A percentile compares a stretch with the other conserved stretches of the same genome.
These are phyloP conservation scores for Lactarius quietus DNA, from an alignment of 768 basidiomycete species.

Conservation along the genomic window DNA sequence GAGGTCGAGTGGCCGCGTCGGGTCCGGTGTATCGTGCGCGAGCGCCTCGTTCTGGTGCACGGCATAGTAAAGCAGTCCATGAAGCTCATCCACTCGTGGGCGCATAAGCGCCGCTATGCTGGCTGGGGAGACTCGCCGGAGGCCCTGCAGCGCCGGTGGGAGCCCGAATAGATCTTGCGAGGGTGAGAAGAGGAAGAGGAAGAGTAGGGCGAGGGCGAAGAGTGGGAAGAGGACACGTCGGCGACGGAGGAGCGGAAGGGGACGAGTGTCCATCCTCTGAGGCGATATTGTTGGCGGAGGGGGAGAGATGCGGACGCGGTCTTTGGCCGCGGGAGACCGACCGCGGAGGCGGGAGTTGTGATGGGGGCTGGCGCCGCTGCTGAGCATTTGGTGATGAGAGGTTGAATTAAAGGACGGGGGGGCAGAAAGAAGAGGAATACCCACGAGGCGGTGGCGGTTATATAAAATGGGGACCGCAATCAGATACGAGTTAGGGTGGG, in stretches of 20 bases:
- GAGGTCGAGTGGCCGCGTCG: slow-evolving; percentile 46
- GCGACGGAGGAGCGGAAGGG: slow-evolving; percentile 4
- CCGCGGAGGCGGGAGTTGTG: slow-evolving; percentile 6
- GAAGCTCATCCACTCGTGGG: slow-evolving; percentile 45
- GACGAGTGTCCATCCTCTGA: background rate
- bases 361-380: slow-evolving; percentile 2
- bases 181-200: slow-evolving; percentile 23
- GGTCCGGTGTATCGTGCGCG: slow-evolving; percentile 34
- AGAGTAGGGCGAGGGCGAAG: slow-evolving; percentile 3
- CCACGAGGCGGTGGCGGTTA: background rate
- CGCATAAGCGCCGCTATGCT: slow-evolving; percentile 22
- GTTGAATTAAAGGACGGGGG: background rate
- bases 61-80: slow-evolving; percentile 66
- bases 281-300: background rate
- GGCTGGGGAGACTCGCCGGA: slow-evolving; percentile 20
- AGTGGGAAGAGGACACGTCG: slow-evolving; percentile 9
- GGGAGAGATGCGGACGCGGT: slow-evolving; percentile 14
- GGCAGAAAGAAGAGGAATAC: background rate
- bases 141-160: slow-evolving; percentile 18
- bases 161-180: slow-evolving; percentile 19
- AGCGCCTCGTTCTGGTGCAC: slow-evolving; percentile 46
- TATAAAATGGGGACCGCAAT: background rate
- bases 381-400: slow-evolving; percentile 2
- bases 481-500: background rate
- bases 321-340: slow-evolving; percentile 11